These are phyloP conservation scores for Globisporangium alternatum DNA, from an alignment of 352 stramenopile species.

Conservation along the genomic window DNA sequence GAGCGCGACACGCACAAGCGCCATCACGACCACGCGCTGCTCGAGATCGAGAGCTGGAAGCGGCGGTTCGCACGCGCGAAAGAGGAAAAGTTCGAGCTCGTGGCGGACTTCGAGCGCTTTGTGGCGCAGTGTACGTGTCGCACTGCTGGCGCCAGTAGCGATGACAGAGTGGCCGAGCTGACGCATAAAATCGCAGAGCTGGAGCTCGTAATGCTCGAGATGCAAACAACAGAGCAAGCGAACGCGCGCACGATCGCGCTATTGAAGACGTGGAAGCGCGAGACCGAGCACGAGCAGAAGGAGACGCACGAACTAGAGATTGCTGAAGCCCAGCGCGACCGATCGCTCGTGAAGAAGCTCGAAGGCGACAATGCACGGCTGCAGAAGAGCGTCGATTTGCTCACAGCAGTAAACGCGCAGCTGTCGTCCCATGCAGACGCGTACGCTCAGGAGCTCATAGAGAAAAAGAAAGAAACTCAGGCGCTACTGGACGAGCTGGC, in stretches of 20 bases:
- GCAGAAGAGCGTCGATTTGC: slow-evolving; percentile 24
- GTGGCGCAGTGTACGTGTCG: slow-evolving; percentile 39
- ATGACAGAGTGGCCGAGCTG: slow-evolving; percentile 27
- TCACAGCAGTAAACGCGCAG: slow-evolving; percentile 30
- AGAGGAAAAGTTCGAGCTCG: slow-evolving; percentile 64
- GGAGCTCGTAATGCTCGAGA: slow-evolving; percentile 30
- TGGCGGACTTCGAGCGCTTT: slow-evolving; percentile 53
- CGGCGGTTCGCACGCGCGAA: slow-evolving; percentile 55
- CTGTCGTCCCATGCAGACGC: slow-evolving; percentile 1
- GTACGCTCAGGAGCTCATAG: slow-evolving; percentile 18
- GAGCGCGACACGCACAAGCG: slow-evolving; percentile 64
- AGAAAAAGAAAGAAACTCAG: slow-evolving; percentile 36
- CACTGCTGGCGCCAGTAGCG: slow-evolving; percentile 17
- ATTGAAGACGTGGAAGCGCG: slow-evolving; percentile 48
- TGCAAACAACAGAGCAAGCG: slow-evolving; percentile 29
- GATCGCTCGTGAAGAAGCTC: slow-evolving; percentile 38
- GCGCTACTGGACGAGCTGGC: slow-evolving; percentile 37
- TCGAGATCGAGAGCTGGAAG: slow-evolving; percentile 70
- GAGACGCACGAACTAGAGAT: slow-evolving; percentile 35
- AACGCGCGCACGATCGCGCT: slow-evolving; percentile 40
- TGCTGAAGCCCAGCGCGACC: slow-evolving; percentile 37
- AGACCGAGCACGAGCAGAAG: slow-evolving; percentile 38
- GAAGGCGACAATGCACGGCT: slow-evolving; percentile 34
- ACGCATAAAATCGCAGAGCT: slow-evolving; percentile 33
- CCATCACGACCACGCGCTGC: slow-evolving; percentile 51